Conservation (phyloP, 306 rosid genomes). For the Quercus robur region DNA sequence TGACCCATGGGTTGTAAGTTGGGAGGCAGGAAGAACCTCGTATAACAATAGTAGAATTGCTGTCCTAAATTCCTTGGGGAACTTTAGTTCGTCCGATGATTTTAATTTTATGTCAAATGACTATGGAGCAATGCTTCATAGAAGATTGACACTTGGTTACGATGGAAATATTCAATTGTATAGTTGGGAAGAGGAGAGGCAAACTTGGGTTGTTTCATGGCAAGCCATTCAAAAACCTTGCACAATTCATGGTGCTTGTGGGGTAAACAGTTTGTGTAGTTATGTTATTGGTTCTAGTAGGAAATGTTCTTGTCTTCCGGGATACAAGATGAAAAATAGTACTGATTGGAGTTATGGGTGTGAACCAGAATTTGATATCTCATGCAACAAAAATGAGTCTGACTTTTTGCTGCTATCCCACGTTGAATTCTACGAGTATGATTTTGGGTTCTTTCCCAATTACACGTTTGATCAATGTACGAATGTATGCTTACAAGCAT, state of each 20-base stretch:
- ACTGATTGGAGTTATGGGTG: slow-evolving; percentile 50
- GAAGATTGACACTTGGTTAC: background rate
- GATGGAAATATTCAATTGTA: slow-evolving; percentile 7
- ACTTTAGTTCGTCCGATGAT: background rate
- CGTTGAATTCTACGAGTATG: slow-evolving; percentile 47
- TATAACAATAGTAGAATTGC: background rate
- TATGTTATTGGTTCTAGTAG: background rate
- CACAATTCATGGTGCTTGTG: slow-evolving; percentile 1
- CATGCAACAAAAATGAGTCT: slow-evolving; percentile 15
- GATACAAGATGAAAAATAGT: slow-evolving; percentile 18
- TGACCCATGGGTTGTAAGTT: background rate
- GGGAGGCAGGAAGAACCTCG: background rate
- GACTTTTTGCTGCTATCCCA: slow-evolving; percentile 26
- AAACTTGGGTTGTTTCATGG: slow-evolving; percentile 44
- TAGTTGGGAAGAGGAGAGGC: slow-evolving; percentile 22
- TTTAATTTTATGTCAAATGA: background rate
- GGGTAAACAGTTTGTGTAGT: slow-evolving; percentile 11
- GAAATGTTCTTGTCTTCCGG: slow-evolving; percentile 19
- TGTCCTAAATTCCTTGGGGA: background rate
- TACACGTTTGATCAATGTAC: slow-evolving; percentile 35
- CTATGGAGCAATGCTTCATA: background rate
- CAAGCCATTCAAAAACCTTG: slow-evolving; percentile 25
- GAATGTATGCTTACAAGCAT: slow-evolving; percentile 30
- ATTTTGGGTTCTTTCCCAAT: slow-evolving; percentile 12
- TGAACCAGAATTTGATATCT: slow-evolving; percentile 28